phyloP scores from a whole-genome alignment of 805 yeast genomes.

The Jamesozyma hellenica region DNA sequence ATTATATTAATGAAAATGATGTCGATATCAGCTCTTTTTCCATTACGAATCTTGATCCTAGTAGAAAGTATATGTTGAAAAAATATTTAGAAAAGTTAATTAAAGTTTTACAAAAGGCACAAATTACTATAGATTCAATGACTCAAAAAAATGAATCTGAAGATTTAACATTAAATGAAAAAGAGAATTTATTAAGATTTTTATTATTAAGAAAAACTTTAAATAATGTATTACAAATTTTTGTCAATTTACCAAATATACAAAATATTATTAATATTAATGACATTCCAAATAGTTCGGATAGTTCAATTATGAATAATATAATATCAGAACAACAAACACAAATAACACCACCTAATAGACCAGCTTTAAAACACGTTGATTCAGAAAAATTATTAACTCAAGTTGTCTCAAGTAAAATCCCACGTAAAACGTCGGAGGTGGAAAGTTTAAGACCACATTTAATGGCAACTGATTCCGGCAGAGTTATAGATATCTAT shows the following conservation, averaged over 20 bases:
- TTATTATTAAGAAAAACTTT: slow-evolving; percentile 62
- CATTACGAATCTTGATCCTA: slow-evolving; percentile 6
- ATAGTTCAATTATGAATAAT: neutral
- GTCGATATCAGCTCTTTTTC: neutral
- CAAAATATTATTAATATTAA: slow-evolving; percentile 6
- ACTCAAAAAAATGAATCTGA: slow-evolving; percentile 46
- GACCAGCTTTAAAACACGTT: slow-evolving; percentile 15
- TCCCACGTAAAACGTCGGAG: neutral
- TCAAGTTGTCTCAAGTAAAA: slow-evolving; percentile 2
- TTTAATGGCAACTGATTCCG: slow-evolving; percentile 59
- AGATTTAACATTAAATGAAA: slow-evolving; percentile 53
- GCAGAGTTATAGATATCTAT: slow-evolving; percentile 48
- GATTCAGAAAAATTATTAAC: slow-evolving; percentile 12
- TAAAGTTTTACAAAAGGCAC: slow-evolving; percentile 31
- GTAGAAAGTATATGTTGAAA: slow-evolving; percentile 31
- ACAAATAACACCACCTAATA: slow-evolving; percentile 1
- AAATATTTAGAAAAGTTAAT: slow-evolving; percentile 35
- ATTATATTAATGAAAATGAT: slow-evolving; percentile 28
- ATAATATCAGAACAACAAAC: slow-evolving; percentile 2
- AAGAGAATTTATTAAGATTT: slow-evolving; percentile 62
- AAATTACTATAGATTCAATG: slow-evolving; percentile 44
- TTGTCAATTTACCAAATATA: slow-evolving; percentile 22
- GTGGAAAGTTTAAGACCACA: slow-evolving; percentile 37
- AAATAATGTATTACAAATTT: slow-evolving; percentile 39
- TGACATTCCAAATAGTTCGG: neutral